Percentiles rank a stretch among this genome's conserved stretches.
These are phyloP conservation scores for Phialocephala subalpina DNA, from an alignment of 2,329 filamentous ascomycete species.

Conservation along the genomic window DNA sequence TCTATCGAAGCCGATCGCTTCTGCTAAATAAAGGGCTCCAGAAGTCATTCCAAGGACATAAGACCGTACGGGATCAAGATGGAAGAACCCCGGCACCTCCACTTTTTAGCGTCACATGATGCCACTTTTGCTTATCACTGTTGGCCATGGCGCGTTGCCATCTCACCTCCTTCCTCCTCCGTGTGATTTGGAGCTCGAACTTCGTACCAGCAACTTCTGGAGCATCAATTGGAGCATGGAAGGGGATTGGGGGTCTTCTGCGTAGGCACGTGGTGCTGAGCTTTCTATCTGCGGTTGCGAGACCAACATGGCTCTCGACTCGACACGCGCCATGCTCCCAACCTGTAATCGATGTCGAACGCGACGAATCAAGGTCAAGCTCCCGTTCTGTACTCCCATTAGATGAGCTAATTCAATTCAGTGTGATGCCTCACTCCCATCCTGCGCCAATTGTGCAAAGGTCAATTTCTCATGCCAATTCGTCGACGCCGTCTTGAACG, in stretches of 20 bases:
- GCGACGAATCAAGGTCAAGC: not conserved
- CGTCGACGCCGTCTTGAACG: not conserved
- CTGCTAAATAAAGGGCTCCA: too few species aligned
- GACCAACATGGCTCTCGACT: not conserved
- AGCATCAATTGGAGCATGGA: not conserved
- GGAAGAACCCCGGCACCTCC: too few species aligned
- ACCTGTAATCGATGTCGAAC: not conserved
- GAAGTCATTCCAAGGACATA: too few species aligned
- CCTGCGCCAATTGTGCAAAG: not conserved
- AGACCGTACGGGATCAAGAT: too few species aligned
- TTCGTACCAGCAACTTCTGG: too few species aligned
- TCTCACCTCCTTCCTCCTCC: too few species aligned
- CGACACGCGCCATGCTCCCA: not conserved
- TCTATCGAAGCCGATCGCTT: too few species aligned
- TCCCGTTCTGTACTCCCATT: not conserved
- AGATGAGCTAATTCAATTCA: not conserved
- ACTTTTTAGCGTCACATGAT: too few species aligned
- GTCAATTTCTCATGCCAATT: not conserved
- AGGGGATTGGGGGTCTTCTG: not conserved
- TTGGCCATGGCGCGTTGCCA: too few species aligned
- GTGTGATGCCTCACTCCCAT: not conserved
- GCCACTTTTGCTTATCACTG: too few species aligned
- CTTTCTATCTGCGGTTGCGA: not conserved
- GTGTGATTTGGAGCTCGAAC: too few species aligned
- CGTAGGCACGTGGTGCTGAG: not conserved